phyloP scores from a whole-genome alignment of 768 basidiomycete genomes.

The Podaxis sp. region DNA sequence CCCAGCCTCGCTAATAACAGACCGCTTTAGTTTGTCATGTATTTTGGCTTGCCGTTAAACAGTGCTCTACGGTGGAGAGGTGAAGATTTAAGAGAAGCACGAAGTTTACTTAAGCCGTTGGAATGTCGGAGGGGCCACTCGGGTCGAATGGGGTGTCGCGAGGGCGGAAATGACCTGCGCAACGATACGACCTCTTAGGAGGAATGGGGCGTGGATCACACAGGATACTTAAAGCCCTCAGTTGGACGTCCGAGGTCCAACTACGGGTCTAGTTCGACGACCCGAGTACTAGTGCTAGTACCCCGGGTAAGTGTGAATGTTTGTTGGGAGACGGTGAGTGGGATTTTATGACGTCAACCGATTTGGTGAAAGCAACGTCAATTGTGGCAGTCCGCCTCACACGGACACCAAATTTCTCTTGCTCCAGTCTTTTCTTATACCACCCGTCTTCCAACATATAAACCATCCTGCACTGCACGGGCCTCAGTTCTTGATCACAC shows the following conservation, averaged over 20 bases:
- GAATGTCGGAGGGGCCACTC: too few species aligned
- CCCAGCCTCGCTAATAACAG: not conserved
- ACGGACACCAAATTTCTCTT: not conserved
- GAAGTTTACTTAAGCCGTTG: too few species aligned
- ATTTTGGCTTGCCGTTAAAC: not conserved
- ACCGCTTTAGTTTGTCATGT: not conserved
- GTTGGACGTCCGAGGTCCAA: too few species aligned
- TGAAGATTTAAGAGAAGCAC: too few species aligned
- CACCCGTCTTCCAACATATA: not conserved
- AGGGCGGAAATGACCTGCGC: too few species aligned
- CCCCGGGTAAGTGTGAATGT: not conserved
- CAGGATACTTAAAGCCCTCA: too few species aligned
- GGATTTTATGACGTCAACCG: not conserved
- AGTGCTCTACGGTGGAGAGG: not conserved
- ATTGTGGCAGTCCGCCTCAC: not conserved
- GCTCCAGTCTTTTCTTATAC: not conserved
- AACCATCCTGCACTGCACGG: not conserved
- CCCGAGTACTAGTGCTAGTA: not conserved
- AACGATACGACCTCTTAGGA: too few species aligned
- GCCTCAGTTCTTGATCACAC: not conserved
- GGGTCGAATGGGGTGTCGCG: too few species aligned
- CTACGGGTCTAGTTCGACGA: not conserved
- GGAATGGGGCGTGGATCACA: too few species aligned
- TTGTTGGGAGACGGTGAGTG: not conserved
- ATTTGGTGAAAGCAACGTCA: too few species aligned